Percentiles rank a stretch among this genome's conserved stretches.
phyloP scores from a whole-genome alignment of 1,284 basidiomycete genomes.

The Pisolithus thermaeus region DNA sequence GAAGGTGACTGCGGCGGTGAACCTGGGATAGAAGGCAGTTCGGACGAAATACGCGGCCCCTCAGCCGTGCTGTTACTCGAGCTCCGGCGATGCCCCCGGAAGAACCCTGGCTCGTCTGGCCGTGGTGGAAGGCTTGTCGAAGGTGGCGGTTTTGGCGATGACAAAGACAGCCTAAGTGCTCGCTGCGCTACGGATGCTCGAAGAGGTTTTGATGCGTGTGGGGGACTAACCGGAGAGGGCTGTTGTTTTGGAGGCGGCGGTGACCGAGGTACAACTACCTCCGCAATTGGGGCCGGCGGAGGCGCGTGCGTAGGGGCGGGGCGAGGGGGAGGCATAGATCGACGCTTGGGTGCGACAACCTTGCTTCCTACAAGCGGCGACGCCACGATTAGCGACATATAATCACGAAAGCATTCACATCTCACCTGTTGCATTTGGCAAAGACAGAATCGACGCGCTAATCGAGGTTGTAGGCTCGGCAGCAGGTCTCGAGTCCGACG shows the following conservation, averaged over 20 bases:
- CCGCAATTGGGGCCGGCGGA: slow-evolving; percentile 53
- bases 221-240: slow-evolving; percentile 47
- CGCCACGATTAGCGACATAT: slow-evolving; percentile 13
- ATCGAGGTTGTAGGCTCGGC: background rate
- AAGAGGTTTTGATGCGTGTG: slow-evolving; percentile 35
- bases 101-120: slow-evolving; percentile 43
- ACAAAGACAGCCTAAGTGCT: slow-evolving; percentile 51
- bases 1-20: slow-evolving; percentile 37
- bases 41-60: slow-evolving; percentile 10
- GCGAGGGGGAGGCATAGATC: slow-evolving; percentile 62
- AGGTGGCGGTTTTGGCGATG: slow-evolving; percentile 59
- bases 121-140: slow-evolving; percentile 50
- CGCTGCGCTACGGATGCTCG: slow-evolving; percentile 50
- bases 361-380: slow-evolving; percentile 9
- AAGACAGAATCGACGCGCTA: slow-evolving; percentile 6
- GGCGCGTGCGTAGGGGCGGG: slow-evolving; percentile 64
- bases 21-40: slow-evolving; percentile 32
- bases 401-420: slow-evolving; percentile 11
- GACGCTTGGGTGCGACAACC: slow-evolving; percentile 39
- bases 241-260: slow-evolving; percentile 9
- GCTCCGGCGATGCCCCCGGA: slow-evolving; percentile 33
- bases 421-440: background rate
- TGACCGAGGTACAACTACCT: slow-evolving; percentile 8
- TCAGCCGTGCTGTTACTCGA: slow-evolving; percentile 32
- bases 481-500: slow-evolving; percentile 38